Conservation (phyloP, 305 asterid species). For the Lippia alba region DNA sequence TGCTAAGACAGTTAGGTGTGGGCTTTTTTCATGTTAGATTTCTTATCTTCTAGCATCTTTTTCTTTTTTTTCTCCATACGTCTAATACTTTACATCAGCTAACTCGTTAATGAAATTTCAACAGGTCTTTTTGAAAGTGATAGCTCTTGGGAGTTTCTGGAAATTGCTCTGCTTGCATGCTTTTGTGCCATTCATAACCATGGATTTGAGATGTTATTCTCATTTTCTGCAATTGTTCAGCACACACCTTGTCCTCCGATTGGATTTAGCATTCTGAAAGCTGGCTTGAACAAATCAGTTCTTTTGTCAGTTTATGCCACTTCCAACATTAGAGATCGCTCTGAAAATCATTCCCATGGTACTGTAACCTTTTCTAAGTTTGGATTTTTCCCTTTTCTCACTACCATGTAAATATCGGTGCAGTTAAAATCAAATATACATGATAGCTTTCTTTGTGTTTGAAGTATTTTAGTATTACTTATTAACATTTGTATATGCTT, state of each 20-base stretch:
- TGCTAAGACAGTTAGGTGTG: constrained; percentile 90
- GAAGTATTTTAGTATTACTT: background rate
- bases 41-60: constrained; percentile 30
- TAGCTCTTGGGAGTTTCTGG: constrained; percentile 81
- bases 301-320: constrained; percentile 95
- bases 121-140: constrained; percentile 86
- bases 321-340: constrained; percentile 61
- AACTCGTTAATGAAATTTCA: constrained; percentile 40
- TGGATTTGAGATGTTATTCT: constrained; percentile 88
- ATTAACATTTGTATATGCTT: constrained; percentile 16
- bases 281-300: constrained; percentile 98
- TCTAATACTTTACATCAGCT: constrained; percentile 25
- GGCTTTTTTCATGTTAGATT: constrained; percentile 32
- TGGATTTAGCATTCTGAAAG: constrained; percentile 96
- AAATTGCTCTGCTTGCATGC: constrained; percentile 91
- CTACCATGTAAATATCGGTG: constrained; percentile 24
- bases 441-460: constrained; percentile 6
- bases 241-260: constrained; percentile 87
- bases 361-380: constrained; percentile 39
- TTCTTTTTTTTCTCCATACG: constrained; percentile 19
- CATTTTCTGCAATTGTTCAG: constrained; percentile 91
- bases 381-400: background rate
- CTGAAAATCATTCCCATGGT: constrained; percentile 78
- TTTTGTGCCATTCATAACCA: constrained; percentile 96
- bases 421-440: constrained; percentile 26